Evolutionary conservation across 169 alveolate species (phyloP).

Genomic region (Sarcocystis neurona): DNA sequence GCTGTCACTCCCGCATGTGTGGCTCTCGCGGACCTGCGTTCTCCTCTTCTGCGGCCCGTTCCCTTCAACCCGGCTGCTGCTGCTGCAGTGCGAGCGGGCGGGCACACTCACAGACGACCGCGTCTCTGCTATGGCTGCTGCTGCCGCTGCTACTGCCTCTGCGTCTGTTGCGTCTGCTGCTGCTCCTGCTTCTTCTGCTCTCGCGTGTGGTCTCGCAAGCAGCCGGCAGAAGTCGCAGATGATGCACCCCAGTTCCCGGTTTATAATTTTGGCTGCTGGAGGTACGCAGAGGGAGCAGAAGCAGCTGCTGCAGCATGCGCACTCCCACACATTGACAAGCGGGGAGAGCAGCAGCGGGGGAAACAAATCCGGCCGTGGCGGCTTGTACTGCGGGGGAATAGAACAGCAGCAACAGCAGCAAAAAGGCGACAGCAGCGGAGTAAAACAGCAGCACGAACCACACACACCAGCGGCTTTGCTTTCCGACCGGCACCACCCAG

Average conservation of each 20-base stretch:
- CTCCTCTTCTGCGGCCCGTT: too few species aligned
- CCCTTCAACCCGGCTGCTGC: too few species aligned
- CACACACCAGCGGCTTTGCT: too few species aligned
- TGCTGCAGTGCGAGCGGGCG: too few species aligned
- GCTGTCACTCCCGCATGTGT: too few species aligned
- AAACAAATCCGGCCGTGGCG: not conserved
- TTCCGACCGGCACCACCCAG: too few species aligned
- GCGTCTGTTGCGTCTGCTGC: too few species aligned
- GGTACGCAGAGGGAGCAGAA: constrained; percentile 29
- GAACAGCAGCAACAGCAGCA: not conserved
- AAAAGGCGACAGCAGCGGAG: not conserved
- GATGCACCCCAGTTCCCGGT: not conserved
- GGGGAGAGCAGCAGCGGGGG: constrained; percentile 21
- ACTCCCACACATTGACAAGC: constrained; percentile 24
- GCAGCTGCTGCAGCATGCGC: not conserved
- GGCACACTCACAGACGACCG: too few species aligned
- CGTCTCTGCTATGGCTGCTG: too few species aligned
- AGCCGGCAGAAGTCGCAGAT: constrained; percentile 26
- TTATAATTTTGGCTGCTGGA: constrained; percentile 18
- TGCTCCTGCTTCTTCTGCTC: not conserved
- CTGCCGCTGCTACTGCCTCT: too few species aligned
- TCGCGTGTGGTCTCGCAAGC: not conserved
- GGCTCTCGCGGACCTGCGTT: too few species aligned
- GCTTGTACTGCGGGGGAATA: constrained; percentile 10
- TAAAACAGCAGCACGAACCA: not conserved